Percentiles rank a stretch among this genome's conserved stretches.
These are phyloP conservation scores for Spirogloea muscicola DNA, from an alignment of 139 green algal genomes.

Conservation along the genomic window DNA sequence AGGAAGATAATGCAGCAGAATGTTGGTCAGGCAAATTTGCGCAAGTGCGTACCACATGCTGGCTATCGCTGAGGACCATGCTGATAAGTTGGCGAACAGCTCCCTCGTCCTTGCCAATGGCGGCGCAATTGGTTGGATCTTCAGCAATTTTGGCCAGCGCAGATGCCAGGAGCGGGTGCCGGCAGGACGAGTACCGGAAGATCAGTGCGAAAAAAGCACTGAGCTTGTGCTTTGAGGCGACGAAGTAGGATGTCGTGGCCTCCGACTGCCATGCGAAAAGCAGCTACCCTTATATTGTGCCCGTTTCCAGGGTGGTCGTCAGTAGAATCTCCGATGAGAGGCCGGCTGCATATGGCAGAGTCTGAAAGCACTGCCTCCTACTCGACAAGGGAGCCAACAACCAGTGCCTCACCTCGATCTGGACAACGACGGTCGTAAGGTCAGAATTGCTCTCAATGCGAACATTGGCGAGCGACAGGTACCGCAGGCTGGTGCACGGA, in stretches of 20 bases:
- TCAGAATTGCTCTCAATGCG: constrained; percentile 51
- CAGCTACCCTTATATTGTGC: no score
- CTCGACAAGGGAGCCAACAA: no score
- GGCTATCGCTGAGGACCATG: constrained; percentile 73
- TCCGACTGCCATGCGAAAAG: constrained; percentile 13
- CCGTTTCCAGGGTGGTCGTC: no score
- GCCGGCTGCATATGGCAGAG: no score
- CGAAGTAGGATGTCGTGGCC: constrained; percentile 18
- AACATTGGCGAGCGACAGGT: constrained; percentile 73
- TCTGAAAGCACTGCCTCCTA: no score
- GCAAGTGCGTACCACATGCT: constrained; percentile 61
- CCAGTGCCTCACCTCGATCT: constrained; percentile 4
- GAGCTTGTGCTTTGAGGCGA: constrained; percentile 61
- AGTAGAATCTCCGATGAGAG: no score
- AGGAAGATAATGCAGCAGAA: no score
- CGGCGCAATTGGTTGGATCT: constrained; percentile 68
- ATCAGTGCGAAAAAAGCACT: constrained; percentile 76
- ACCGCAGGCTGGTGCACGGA: constrained; percentile 63
- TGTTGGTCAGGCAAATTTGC: no score
- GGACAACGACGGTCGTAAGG: constrained; percentile 37
- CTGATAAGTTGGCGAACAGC: constrained; percentile 84
- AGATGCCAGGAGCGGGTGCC: constrained; percentile 70
- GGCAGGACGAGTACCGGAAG: constrained; percentile 65
- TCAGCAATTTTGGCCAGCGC: constrained; percentile 64
- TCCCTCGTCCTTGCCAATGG: constrained; percentile 73